Evolutionary conservation across 352 stramenopile species (phyloP).

Genomic region (Thraustochytrium striatum): DNA sequence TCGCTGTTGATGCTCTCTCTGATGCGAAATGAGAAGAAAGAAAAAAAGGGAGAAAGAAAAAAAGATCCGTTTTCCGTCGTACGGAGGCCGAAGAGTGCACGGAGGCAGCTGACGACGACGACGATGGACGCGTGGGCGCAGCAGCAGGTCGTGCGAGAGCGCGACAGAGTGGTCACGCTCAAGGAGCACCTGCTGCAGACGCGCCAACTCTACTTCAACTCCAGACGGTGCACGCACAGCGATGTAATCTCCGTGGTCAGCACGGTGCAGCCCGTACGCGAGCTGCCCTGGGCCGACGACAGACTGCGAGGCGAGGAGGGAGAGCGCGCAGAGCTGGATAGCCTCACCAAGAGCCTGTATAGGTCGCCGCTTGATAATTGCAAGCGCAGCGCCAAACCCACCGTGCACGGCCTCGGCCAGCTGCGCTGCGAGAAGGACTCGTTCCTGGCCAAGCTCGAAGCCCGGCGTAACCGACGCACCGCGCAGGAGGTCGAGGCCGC

Average conservation of each 20-base stretch:
- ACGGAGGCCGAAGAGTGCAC: too few species aligned
- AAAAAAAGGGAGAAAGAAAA: too few species aligned
- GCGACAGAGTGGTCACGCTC: neutral
- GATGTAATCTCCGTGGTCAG: conserved; percentile 31
- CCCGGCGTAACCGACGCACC: neutral
- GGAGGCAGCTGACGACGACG: neutral
- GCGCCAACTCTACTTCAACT: conserved; percentile 33
- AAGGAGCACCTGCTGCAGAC: neutral
- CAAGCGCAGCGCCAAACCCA: neutral
- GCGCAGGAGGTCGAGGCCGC: neutral
- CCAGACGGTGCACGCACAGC: conserved; percentile 23
- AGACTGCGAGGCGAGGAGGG: neutral
- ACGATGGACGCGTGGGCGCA: neutral
- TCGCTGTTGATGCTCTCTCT: too few species aligned
- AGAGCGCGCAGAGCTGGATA: neutral
- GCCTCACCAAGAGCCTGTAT: neutral
- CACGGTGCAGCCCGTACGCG: neutral
- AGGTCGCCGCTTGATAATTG: neutral
- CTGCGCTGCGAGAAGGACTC: conserved; percentile 18
- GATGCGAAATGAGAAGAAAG: too few species aligned
- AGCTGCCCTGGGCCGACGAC: neutral
- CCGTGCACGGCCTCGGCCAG: neutral
- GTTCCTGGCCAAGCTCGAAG: conserved; percentile 16
- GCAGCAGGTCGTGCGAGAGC: neutral
- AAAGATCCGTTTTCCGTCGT: too few species aligned